A percentile compares a stretch with the other conserved stretches of the same genome.
These are phyloP conservation scores for Glycine soja DNA, from an alignment of 306 rosid genomes.

Conservation along the genomic window DNA sequence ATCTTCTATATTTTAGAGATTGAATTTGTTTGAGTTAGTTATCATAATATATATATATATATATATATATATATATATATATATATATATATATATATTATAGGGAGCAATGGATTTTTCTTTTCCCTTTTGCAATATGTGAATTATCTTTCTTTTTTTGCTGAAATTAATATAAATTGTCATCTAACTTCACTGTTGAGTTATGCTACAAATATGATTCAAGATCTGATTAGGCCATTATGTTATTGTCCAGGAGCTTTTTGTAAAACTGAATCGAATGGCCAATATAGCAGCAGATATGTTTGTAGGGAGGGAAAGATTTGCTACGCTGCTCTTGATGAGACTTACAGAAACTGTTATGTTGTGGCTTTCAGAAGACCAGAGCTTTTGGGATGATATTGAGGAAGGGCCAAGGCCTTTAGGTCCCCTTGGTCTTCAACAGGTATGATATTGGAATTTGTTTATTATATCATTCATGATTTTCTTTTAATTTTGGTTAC, in stretches of 20 bases:
- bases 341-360: conserved; percentile 97
- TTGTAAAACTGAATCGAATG: conserved; percentile 85
- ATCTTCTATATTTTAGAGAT: no score
- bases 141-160: conserved; percentile 8
- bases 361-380: conserved; percentile 97
- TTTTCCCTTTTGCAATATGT: not conserved
- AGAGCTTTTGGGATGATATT: conserved; percentile 99
- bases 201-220: conserved; percentile 29
- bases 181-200: conserved; percentile 14
- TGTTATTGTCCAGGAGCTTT: conserved; percentile 79
- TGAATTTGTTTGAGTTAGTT: no score
- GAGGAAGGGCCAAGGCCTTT: conserved; percentile 95
- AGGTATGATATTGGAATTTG: conserved; percentile 59
- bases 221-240: conserved; percentile 43
- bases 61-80: no score
- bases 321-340: conserved; percentile 90
- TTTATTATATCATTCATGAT: not conserved
- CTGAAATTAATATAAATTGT: conserved; percentile 16
- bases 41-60: no score
- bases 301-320: conserved; percentile 98
- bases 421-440: conserved; percentile 94
- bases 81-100: no score
- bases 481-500: conserved; percentile 13
- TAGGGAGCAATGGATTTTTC: not conserved
- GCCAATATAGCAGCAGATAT: conserved; percentile 89